Percentiles rank a stretch among this genome's conserved stretches.
phyloP scores from a whole-genome alignment of 1,139 yeast species.

The Lodderomyces elongisporus region DNA sequence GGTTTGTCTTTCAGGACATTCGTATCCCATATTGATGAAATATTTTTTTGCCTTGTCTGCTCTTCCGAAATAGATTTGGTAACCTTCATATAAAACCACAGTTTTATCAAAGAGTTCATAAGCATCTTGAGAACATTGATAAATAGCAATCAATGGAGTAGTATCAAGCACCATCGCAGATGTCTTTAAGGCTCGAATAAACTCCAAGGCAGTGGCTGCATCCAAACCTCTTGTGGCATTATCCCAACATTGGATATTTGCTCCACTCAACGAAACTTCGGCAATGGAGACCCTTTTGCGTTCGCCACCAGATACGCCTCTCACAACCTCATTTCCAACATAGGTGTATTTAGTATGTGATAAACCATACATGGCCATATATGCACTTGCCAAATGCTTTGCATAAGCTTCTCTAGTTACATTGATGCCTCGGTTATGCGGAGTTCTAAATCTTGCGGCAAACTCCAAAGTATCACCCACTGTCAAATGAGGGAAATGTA shows the following conservation, averaged over 20 bases:
- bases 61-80: slow-evolving; percentile 72
- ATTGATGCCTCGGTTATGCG: slow-evolving; percentile 31
- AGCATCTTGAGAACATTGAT: slow-evolving; percentile 40
- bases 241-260: slow-evolving; percentile 53
- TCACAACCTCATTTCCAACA: slow-evolving; percentile 33
- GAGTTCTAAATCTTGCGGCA: slow-evolving; percentile 40
- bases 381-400: slow-evolving; percentile 37
- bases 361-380: slow-evolving; percentile 40
- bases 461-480: slow-evolving; percentile 49
- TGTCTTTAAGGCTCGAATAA: slow-evolving; percentile 61
- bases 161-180: slow-evolving; percentile 54
- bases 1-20: slow-evolving; percentile 71
- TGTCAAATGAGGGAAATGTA: slow-evolving; percentile 49
- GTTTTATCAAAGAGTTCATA: slow-evolving; percentile 66
- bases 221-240: slow-evolving; percentile 60
- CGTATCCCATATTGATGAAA: slow-evolving; percentile 45
- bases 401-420: slow-evolving; percentile 37
- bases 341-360: slow-evolving; percentile 30
- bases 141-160: slow-evolving; percentile 70
- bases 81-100: slow-evolving; percentile 67
- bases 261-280: slow-evolving; percentile 35
- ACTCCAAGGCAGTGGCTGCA: slow-evolving; percentile 65
- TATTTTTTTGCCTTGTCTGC: slow-evolving; percentile 51
- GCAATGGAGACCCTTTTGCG: slow-evolving; percentile 43
- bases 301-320: slow-evolving; percentile 44